Base-by-base conservation (phyloP, 2,329 filamentous ascomycete genomes). In the Alternaria rosae region DNA sequence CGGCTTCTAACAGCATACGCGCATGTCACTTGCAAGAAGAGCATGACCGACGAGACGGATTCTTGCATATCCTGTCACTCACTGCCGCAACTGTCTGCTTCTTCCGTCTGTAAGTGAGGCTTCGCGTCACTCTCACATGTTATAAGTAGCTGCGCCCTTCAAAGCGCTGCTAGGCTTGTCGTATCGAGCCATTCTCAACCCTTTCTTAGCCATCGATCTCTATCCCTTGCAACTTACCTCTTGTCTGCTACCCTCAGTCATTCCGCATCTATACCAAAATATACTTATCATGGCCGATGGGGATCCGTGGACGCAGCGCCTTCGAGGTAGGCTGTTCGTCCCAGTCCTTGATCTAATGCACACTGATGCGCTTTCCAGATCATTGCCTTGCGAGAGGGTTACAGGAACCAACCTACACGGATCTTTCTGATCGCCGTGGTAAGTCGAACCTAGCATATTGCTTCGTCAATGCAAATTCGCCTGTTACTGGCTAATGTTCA, bases 391-490 rank as follows among this genome's bases (percentile, higher is more conserved):
- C 61, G 15, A 59, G 66, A 17, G 52, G 66, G n/a, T 54, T 75
- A 9, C 68, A 68, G 25, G 73, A 76, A 12, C 73, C 76, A 6
- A 62, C 64, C 10, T 79, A 69, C 50, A 76, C 78, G 54, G 76
- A 78, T 30, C 68, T 79, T 4, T 79, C 77, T 55, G 78, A 80
- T 61, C 76, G 77, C 54, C 66, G 78, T 66, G 78, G 78, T 79
- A 67, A 56, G 68, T 20, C 25, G 26, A 44, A 9, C 11, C 42
- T 28, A 38, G 48, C 25, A 25, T 54, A 6, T 17, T 6, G 28
- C 17, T 32, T n/a, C 7, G 15, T 28, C 44, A 38, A 32, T 10
- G 8, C 38, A 23, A 11, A 42, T 32, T 17, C 23, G 28, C 11
- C 25, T 32, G 15, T 10, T 38, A 20, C 62, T 66, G 12, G 13